Evolutionary conservation across 2,329 filamentous ascomycete genomes (phyloP).

Genomic region (Zarea fungicola): DNA sequence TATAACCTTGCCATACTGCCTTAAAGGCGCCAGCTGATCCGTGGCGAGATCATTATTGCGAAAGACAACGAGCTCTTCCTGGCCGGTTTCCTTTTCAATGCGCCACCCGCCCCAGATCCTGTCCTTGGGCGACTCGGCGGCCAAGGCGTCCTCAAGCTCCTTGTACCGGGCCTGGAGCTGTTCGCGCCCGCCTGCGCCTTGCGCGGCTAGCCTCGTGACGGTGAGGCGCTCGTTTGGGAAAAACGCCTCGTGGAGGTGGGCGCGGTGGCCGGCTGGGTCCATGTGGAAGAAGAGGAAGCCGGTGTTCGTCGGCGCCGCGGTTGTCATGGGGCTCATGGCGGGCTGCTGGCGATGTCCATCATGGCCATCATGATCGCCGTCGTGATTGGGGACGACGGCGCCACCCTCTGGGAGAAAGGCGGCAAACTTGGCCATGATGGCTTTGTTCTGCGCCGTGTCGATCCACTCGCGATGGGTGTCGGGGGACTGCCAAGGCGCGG

Average conservation of each 20-base stretch:
- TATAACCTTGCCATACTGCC: neutral
- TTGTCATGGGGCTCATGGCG: constrained; percentile 31
- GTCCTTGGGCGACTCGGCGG: constrained; percentile 24
- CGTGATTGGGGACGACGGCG: neutral
- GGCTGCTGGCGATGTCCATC: constrained; percentile 35
- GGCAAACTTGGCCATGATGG: constrained; percentile 28
- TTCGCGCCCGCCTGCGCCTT: constrained; percentile 23
- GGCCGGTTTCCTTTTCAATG: constrained; percentile 31
- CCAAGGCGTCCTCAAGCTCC: constrained; percentile 26
- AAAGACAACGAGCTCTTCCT: constrained; percentile 36
- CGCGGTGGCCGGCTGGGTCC: constrained; percentile 24
- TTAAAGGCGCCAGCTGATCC: constrained; percentile 24
- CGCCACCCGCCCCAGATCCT: constrained; percentile 37
- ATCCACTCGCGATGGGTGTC: constrained; percentile 40
- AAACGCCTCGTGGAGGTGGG: constrained; percentile 22
- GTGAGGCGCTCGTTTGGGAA: constrained; percentile 26
- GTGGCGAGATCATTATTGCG: constrained; percentile 32
- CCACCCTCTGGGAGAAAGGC: constrained; percentile 27
- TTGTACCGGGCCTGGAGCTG: constrained; percentile 31
- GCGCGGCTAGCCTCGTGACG: constrained; percentile 30
- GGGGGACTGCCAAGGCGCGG: constrained; percentile 39
- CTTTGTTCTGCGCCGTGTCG: constrained; percentile 34
- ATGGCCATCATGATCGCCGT: no score
- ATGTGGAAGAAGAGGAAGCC: constrained; percentile 38
- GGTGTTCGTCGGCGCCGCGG: constrained; percentile 27